These are phyloP conservation scores for Blastocystis sp. DNA, from an alignment of 352 stramenopile species.

Conservation along the genomic window DNA sequence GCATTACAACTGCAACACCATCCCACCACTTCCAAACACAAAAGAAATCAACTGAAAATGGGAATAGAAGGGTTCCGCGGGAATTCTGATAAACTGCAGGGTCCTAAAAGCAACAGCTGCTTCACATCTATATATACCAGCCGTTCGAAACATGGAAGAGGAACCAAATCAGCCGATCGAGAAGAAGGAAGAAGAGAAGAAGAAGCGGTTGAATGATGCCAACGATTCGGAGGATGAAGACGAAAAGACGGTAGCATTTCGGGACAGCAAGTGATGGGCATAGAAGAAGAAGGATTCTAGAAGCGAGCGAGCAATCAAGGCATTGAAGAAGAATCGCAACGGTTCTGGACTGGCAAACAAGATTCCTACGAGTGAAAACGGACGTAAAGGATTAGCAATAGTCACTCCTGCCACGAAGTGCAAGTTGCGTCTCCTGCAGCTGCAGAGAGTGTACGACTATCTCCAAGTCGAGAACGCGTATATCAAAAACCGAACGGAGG, in stretches of 20 bases:
- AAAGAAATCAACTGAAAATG: background rate
- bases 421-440: conserved; percentile 96
- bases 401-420: conserved; percentile 96
- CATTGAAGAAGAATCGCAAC: conserved; percentile 63
- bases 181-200: conserved; percentile 68
- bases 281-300: conserved; percentile 57
- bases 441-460: conserved; percentile 99
- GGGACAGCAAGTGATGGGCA: background rate
- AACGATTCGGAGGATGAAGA: conserved; percentile 64
- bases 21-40: background rate
- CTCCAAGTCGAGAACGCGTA: conserved; percentile 99
- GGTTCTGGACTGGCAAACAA: conserved; percentile 64
- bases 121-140: conserved; percentile 6
- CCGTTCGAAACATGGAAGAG: conserved; percentile 29
- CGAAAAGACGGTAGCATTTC: conserved; percentile 1
- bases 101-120: background rate
- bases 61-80: conserved; percentile 1
- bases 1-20: too few species aligned
- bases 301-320: conserved; percentile 56
- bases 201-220: conserved; percentile 35
- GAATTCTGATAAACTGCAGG: background rate
- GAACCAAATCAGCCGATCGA: conserved; percentile 44
- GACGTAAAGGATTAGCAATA: conserved; percentile 43
- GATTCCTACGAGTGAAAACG: conserved; percentile 39
- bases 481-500: conserved; percentile 99